Base-by-base conservation (phyloP, 129 eudicot genomes). In the Gnaphalium uliginosum region DNA sequence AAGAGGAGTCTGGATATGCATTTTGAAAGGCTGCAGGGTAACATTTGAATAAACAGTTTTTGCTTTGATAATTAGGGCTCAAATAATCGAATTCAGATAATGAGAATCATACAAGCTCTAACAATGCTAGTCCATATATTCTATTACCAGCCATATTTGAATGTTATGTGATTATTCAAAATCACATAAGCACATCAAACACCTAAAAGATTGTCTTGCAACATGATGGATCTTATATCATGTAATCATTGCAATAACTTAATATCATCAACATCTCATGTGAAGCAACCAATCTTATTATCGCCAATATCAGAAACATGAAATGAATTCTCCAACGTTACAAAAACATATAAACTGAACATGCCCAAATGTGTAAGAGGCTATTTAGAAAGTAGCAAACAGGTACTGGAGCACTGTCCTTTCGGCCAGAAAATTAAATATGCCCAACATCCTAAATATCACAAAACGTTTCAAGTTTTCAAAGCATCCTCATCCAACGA, bases 401-500 rank as follows among this genome's bases (percentile, higher is more conserved):
- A 74, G 69, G 74, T 66, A 65, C 35, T 41, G 51, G 18, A 66
- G 66, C 29, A 71, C 74, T 19, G 65, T 63, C 70, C 65, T 69
- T 30, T 57, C 14, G 32, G 32, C 74, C 73, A 62, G 23, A 43
- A 51, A 66, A 66, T 17, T 71, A 71, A 46, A 84, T 70, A 50
- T 13, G 54, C 43, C 24, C 23, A 60, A 72, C 53, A 74, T 76
- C 77, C 75, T 81, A 73, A 75, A 66, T 39, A 30, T 26, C 64
- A 62, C 33, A 68, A 75, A 68, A 18, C 2, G 35, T 35, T 71
- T 76, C 39, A 58, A 33, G 25, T 43, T 29, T 35, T 13, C 22
- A 15, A 37, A 13, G 13, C 33, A 18, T 24, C 21, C 71, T 82
- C 74, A 87, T 22, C 91, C 91, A 37, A 87, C 82, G 60, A 87